Conservation (phyloP, 2,329 filamentous ascomycete genomes). For the Epichloe bromicola region DNA sequence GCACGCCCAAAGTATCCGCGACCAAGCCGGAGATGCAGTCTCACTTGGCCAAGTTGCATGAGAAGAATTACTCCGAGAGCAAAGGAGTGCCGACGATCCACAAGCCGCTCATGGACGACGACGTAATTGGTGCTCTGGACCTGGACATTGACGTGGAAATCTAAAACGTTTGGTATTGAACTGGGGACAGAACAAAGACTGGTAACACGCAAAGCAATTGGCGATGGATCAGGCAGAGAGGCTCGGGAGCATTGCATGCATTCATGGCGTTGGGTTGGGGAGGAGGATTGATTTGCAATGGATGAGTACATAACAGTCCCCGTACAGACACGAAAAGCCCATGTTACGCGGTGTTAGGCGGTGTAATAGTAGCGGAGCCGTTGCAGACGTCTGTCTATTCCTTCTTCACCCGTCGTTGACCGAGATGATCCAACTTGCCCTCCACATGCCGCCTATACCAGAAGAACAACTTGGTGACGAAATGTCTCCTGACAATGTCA, state of each 20-base stretch:
- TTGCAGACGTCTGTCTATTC: neutral
- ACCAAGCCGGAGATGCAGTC: slow-evolving; percentile 32
- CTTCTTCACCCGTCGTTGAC: slow-evolving; percentile 9
- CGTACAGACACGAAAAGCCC: too few relatives aligned
- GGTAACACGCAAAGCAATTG: neutral
- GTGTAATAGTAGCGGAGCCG: too few relatives aligned
- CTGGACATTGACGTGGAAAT: slow-evolving; percentile 88
- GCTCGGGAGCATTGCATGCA: too few relatives aligned
- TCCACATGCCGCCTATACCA: slow-evolving; percentile 13
- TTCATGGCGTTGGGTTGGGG: too few relatives aligned
- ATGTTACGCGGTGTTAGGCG: too few relatives aligned
- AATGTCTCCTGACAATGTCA: slow-evolving; percentile 10
- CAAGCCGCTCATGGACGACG: slow-evolving; percentile 75
- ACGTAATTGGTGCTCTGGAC: slow-evolving; percentile 81
- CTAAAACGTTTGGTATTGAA: slow-evolving; percentile 17
- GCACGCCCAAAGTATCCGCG: slow-evolving; percentile 35
- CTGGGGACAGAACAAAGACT: too few relatives aligned
- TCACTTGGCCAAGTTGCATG: slow-evolving; percentile 40
- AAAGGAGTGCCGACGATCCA: slow-evolving; percentile 57
- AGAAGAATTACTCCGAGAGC: slow-evolving; percentile 41
- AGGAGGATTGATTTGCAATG: too few relatives aligned
- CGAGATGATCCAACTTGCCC: slow-evolving; percentile 17
- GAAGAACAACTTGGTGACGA: slow-evolving; percentile 13
- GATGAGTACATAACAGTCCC: too few relatives aligned
- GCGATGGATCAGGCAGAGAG: too few relatives aligned